Percentiles rank a stretch among this genome's conserved stretches.
These are phyloP conservation scores for Sporisorium sorghi DNA, from an alignment of 1,284 basidiomycete species.

Conservation along the genomic window DNA sequence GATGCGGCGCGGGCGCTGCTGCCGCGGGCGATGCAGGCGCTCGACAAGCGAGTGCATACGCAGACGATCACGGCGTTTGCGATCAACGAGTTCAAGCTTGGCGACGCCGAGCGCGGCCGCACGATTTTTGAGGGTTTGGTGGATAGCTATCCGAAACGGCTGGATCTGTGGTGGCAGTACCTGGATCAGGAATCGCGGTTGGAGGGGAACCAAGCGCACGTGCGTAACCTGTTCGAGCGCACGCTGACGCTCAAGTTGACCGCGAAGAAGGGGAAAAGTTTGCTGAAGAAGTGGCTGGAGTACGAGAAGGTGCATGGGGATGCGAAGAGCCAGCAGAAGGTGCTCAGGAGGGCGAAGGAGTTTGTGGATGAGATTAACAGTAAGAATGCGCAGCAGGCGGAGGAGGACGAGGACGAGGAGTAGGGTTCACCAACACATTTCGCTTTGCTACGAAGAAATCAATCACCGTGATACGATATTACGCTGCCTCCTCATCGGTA, in stretches of 20 bases:
- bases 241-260: constrained; percentile 86
- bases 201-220: constrained; percentile 27
- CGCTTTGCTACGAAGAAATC: not conserved
- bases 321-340: constrained; percentile 81
- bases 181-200: constrained; percentile 88
- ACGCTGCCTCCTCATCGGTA: too few species aligned
- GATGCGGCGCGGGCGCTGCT: constrained; percentile 87
- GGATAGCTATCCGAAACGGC: constrained; percentile 90
- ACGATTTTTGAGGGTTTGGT: constrained; percentile 97
- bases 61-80: constrained; percentile 95
- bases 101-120: constrained; percentile 91
- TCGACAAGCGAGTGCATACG: constrained; percentile 95
- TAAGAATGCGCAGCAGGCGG: constrained; percentile 31
- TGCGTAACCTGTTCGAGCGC: constrained; percentile 82
- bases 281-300: constrained; percentile 89
- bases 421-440: not conserved
- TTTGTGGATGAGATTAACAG: constrained; percentile 70
- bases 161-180: constrained; percentile 96
- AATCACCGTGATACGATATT: too few species aligned
- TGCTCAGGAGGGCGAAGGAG: constrained; percentile 87
- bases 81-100: constrained; percentile 92
- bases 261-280: constrained; percentile 91
- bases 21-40: constrained; percentile 87
- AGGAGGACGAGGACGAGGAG: constrained; percentile 35
- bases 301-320: constrained; percentile 89